phyloP scores from a whole-genome alignment of 164 flowering plant genomes.

The Aristolochia fimbriata region DNA sequence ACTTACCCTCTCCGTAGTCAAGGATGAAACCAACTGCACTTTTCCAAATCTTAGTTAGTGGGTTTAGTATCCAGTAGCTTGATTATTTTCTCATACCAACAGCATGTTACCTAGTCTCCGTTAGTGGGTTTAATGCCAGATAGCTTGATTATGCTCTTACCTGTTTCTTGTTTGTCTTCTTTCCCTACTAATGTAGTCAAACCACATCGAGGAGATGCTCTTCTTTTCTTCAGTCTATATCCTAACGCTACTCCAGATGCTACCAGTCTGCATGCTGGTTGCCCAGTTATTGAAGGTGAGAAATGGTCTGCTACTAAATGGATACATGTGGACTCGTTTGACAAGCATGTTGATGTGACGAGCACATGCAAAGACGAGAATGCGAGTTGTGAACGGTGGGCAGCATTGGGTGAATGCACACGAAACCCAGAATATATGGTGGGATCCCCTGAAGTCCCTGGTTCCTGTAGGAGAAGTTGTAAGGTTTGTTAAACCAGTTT shows the following conservation, averaged over 20 bases:
- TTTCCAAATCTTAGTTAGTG: too few relatives aligned
- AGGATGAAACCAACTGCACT: too few relatives aligned
- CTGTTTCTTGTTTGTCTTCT: conserved; percentile 3
- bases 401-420: conserved; percentile 83
- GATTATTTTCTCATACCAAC: too few relatives aligned
- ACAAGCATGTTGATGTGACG: conserved; percentile 27
- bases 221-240: conserved; percentile 82
- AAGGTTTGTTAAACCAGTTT: conserved; percentile 41
- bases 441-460: conserved; percentile 68
- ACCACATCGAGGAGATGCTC: conserved; percentile 86
- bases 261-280: conserved; percentile 80
- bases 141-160: not conserved
- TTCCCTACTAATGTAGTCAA: conserved; percentile 37
- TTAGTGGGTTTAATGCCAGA: too few relatives aligned
- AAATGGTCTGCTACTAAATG: conserved; percentile 99
- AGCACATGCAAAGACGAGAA: conserved; percentile 45
- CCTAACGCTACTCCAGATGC: conserved; percentile 64
- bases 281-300: conserved; percentile 94
- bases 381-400: conserved; percentile 73
- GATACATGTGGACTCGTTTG: conserved; percentile 85
- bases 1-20: too few relatives aligned
- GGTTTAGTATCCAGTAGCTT: too few relatives aligned
- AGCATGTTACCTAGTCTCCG: too few relatives aligned
- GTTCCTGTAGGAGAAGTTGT: conserved; percentile 79
- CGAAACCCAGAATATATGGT: conserved; percentile 89